Evolutionary conservation across 768 basidiomycete genomes (phyloP).

Genomic region (Mycena venus): DNA sequence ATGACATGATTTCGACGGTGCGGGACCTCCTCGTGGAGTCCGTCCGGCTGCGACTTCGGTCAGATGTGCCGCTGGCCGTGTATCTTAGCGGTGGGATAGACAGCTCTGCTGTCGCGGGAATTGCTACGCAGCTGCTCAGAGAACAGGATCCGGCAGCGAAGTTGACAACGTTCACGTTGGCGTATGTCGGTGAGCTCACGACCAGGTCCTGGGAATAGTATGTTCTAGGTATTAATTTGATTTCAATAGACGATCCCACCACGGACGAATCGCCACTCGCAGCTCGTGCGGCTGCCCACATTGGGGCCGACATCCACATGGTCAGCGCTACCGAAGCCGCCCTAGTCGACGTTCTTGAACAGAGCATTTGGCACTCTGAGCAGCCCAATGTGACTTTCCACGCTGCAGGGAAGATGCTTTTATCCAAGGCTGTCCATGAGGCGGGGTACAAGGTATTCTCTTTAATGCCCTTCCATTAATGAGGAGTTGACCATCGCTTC

Average conservation of each 20-base stretch:
- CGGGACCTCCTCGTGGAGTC: conserved; percentile 23
- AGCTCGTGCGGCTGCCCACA: conserved; percentile 4
- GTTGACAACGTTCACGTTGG: conserved; percentile 21
- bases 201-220: neutral
- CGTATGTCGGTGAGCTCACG: conserved; percentile 10
- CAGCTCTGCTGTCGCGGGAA: conserved; percentile 28
- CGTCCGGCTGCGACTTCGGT: conserved; percentile 21
- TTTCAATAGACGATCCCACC: conserved; percentile 1
- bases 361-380: conserved; percentile 34
- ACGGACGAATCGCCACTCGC: conserved; percentile 30
- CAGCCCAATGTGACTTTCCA: conserved; percentile 21
- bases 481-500: neutral
- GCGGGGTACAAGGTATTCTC: conserved; percentile 30
- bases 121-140: conserved; percentile 15
- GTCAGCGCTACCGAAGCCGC: conserved; percentile 19
- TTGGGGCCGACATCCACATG: conserved; percentile 25
- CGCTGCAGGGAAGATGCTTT: conserved; percentile 28
- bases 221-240: neutral
- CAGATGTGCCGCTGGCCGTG: conserved; percentile 29
- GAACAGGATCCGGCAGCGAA: conserved; percentile 19
- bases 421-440: conserved; percentile 19
- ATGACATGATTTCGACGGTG: neutral
- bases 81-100: conserved; percentile 34
- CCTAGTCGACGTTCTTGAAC: conserved; percentile 23
- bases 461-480: neutral